Base-by-base conservation (phyloP, 2,329 filamentous ascomycete species). In the Fusarium graminum region DNA sequence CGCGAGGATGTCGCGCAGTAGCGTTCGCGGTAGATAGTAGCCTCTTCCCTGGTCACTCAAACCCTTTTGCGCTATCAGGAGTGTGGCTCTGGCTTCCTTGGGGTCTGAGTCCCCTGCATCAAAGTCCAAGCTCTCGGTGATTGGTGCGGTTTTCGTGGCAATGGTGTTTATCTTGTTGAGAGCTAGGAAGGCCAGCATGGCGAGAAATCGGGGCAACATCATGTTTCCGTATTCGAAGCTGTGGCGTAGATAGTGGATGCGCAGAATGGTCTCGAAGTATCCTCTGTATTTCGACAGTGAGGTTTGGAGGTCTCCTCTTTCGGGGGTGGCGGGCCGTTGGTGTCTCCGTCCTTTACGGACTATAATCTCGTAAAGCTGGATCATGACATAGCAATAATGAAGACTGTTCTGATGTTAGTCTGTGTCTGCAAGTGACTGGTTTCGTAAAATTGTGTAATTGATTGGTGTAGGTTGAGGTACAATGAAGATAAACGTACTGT, bases 181-280 rank as follows among this genome's bases (percentile, higher is more conserved):
- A 0, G 60, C 32, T 3, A 46, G 22, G 8, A 47, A 56, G 3
- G 41, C 61, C 1, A 65, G 34, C 44, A 65, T 50, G 1, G 36
- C n/a, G 4, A 65, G 55, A 2, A 65, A 65, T 1, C 38, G 38
- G 0, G 55, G 50, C 1, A 65, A 4, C 55, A 65, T 56, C 55
- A 52, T 53, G 9, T 61, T 64, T 6, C 45, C 50, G 6, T 29
- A 43, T 25, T 50, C 50, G 4, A 65, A 65, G 6, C 63, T 60
- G 4, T 65, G 61, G 0, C 61, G 51, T 2, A 65, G 42, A 22
- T 65, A 53, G 22, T 65, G 57, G 4, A 65, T 64, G 1, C 60
- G 55, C 5, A 65, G 13, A 4, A 65, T n/a, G 1, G 60, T 57
- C 29, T 65, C 63, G 5, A 65, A 57, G 3, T 53, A 30, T 3